Percentiles rank a stretch among this genome's conserved stretches.
phyloP scores from a whole-genome alignment of 305 asterid species.

The Solanum aculeatissimum region DNA sequence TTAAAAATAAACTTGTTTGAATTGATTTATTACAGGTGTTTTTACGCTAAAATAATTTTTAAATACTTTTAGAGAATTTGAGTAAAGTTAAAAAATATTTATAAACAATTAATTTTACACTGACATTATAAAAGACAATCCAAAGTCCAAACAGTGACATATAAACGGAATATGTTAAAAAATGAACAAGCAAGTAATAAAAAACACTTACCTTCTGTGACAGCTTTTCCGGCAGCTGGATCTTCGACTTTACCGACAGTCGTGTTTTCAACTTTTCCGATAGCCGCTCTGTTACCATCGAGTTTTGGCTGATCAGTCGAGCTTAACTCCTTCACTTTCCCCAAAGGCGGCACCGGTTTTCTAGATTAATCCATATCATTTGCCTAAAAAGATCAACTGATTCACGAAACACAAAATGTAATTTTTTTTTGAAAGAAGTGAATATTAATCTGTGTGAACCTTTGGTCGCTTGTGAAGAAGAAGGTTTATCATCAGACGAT shows the following conservation, averaged over 20 bases:
- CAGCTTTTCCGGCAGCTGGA: conserved; percentile 33
- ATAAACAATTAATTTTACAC: not conserved
- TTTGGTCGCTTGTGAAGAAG: not conserved
- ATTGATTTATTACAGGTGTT: not conserved
- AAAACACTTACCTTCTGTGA: conserved; percentile 26
- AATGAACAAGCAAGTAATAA: not conserved
- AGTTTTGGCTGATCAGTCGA: conserved; percentile 44
- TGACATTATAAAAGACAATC: not conserved
- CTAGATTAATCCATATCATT: conserved; percentile 26
- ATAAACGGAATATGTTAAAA: too few relatives aligned
- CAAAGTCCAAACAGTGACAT: too few relatives aligned
- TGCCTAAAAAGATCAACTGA: conserved; percentile 10
- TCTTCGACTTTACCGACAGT: conserved; percentile 7
- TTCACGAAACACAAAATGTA: not conserved
- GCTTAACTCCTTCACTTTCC: conserved; percentile 44
- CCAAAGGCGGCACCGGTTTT: conserved; percentile 26
- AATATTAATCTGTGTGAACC: too few relatives aligned
- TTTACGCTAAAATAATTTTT: not conserved
- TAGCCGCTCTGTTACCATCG: not conserved
- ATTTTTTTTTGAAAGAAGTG: too few relatives aligned
- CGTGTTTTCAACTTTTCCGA: not conserved
- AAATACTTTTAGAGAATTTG: not conserved
- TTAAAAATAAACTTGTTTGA: not conserved
- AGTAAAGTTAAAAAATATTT: not conserved
- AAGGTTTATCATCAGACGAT: not conserved